phyloP scores from a whole-genome alignment of 2,329 filamentous ascomycete genomes.

The Lasiodiplodia gonubiensis region DNA sequence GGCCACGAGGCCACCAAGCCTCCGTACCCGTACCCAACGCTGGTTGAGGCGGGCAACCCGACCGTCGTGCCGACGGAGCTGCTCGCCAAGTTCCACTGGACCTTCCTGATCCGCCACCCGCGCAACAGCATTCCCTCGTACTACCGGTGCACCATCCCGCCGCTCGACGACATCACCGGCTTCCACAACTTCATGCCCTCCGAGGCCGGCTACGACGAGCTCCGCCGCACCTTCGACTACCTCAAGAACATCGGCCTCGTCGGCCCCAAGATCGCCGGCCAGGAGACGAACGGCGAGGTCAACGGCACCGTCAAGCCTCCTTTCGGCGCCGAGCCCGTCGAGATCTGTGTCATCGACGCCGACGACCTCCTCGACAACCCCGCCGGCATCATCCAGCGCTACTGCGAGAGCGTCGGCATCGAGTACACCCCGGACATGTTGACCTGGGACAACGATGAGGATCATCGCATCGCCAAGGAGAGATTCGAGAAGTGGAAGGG shows the following conservation, averaged over 20 bases:
- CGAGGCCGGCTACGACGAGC: constrained; percentile 89
- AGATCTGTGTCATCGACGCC: constrained; percentile 88
- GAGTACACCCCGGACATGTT: constrained; percentile 80
- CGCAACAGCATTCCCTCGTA: constrained; percentile 89
- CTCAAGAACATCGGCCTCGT: constrained; percentile 72
- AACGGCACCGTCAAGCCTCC: constrained; percentile 24
- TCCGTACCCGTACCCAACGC: constrained; percentile 65
- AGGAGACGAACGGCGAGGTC: constrained; percentile 28
- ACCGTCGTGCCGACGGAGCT: constrained; percentile 79
- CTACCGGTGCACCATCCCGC: constrained; percentile 91
- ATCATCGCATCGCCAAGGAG: constrained; percentile 69
- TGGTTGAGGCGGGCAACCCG: constrained; percentile 73
- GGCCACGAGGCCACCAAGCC: constrained; percentile 35
- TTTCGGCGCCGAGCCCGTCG: constrained; percentile 50
- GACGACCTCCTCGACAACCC: constrained; percentile 92
- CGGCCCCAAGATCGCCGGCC: constrained; percentile 68
- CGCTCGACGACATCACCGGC: constrained; percentile 79
- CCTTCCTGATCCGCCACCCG: constrained; percentile 97
- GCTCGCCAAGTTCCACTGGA: constrained; percentile 85
- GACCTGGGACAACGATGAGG: constrained; percentile 78
- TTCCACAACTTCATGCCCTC: constrained; percentile 85
- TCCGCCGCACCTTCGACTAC: constrained; percentile 87
- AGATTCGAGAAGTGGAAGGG: constrained; percentile 97
- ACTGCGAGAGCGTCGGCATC: constrained; percentile 81
- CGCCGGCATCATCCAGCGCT: constrained; percentile 73